These are phyloP conservation scores for Stropharia rugosoannulata DNA, from an alignment of 768 basidiomycete genomes.

Conservation along the genomic window DNA sequence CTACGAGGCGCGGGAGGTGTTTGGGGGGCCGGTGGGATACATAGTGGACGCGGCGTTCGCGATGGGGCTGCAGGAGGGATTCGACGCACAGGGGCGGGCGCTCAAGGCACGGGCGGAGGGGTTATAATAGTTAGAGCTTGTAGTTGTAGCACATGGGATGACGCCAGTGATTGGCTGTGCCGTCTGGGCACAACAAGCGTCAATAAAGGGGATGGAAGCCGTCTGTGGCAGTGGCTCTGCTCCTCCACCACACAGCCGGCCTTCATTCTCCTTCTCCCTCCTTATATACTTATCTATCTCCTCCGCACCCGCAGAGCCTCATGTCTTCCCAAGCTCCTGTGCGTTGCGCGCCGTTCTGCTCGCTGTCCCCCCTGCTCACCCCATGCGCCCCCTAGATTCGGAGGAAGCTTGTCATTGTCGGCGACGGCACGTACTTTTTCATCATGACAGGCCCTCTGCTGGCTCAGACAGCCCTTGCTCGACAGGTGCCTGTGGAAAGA, in stretches of 20 bases:
- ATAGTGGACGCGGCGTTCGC: conserved; percentile 22
- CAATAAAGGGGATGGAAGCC: conserved; percentile 14
- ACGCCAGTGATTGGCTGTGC: conserved; percentile 12
- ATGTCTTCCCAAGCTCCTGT: conserved; percentile 62
- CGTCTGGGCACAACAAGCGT: conserved; percentile 12
- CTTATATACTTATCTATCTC: conserved; percentile 10
- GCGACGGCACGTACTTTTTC: conserved; percentile 71
- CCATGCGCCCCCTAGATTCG: conserved; percentile 59
- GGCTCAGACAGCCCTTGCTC: conserved; percentile 5
- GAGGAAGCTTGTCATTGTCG: conserved; percentile 94
- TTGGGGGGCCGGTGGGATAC: conserved; percentile 19
- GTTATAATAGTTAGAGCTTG: conserved; percentile 3
- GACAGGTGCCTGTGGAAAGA: conserved; percentile 94
- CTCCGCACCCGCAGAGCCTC: conserved; percentile 6
- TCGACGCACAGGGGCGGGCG: conserved; percentile 22
- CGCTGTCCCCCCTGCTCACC: conserved; percentile 11
- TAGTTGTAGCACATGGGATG: neutral
- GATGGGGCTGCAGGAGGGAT: conserved; percentile 21
- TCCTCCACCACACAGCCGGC: conserved; percentile 8
- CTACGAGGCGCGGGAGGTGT: conserved; percentile 31
- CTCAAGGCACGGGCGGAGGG: conserved; percentile 20
- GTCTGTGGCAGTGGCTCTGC: conserved; percentile 14
- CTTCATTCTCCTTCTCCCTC: conserved; percentile 22
- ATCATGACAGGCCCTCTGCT: conserved; percentile 9
- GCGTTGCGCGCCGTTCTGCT: conserved; percentile 40